These are phyloP conservation scores for Malus sylvestris DNA, from an alignment of 306 rosid genomes.

Conservation along the genomic window DNA sequence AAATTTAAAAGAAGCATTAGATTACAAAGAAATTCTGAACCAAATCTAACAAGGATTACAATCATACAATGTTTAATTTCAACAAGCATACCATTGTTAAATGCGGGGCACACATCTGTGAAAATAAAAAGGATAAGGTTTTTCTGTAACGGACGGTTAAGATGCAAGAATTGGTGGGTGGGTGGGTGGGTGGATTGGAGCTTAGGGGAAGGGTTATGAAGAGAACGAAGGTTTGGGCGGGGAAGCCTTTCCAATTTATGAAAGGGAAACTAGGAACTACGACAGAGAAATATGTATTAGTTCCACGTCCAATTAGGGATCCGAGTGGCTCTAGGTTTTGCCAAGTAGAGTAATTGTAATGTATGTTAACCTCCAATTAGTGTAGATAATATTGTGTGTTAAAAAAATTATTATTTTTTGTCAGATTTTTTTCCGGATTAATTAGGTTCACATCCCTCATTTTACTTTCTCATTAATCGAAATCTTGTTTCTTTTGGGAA, in stretches of 20 bases:
- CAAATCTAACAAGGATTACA: too few species aligned
- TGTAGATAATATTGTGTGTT: too few species aligned
- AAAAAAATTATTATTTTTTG: background rate
- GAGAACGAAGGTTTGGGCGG: constrained; percentile 4
- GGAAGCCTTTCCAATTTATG: background rate
- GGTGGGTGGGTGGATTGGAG: background rate
- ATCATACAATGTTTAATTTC: too few species aligned
- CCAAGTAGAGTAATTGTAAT: background rate
- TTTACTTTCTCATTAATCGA: too few species aligned
- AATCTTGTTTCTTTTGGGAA: too few species aligned
- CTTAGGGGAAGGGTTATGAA: constrained; percentile 1
- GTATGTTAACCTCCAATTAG: too few species aligned
- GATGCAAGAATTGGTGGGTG: constrained; percentile 7
- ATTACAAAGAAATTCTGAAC: too few species aligned
- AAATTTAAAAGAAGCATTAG: too few species aligned
- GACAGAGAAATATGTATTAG: background rate
- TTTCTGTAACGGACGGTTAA: constrained; percentile 18
- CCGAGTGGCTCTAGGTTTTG: background rate
- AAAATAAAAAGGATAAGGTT: background rate
- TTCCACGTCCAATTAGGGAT: background rate
- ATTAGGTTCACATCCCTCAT: too few species aligned
- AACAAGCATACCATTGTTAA: background rate
- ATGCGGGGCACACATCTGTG: background rate
- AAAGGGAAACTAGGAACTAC: background rate
- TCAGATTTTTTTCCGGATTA: background rate